A percentile compares a stretch with the other conserved stretches of the same genome.
Conservation (phyloP, 2,329 filamentous ascomycete species). For the Aureobasidium sp. region DNA sequence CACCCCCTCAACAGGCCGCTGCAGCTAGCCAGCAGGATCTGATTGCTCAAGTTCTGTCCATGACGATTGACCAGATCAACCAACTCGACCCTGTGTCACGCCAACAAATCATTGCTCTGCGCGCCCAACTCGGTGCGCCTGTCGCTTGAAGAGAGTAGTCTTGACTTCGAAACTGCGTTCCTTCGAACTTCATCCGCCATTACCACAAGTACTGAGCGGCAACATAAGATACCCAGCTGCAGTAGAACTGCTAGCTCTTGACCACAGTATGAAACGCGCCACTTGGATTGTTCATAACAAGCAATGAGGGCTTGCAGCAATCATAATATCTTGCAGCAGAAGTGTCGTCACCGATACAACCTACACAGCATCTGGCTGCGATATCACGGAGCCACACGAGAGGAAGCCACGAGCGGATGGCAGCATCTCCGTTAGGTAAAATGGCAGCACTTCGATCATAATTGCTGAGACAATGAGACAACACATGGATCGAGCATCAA, state of each 20-base stretch:
- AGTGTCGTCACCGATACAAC: not conserved
- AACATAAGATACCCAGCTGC: not conserved
- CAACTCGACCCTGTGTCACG: conserved; percentile 44
- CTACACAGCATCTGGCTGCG: not conserved
- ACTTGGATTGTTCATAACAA: not conserved
- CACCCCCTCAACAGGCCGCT: conserved; percentile 35
- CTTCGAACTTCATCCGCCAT: not conserved
- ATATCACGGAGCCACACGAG: not conserved
- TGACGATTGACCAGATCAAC: conserved; percentile 75
- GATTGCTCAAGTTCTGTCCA: conserved; percentile 71
- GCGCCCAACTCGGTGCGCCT: conserved; percentile 50
- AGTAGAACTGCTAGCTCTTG: not conserved
- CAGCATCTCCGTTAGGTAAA: not conserved
- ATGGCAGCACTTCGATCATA: not conserved
- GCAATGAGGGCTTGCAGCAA: not conserved
- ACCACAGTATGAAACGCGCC: not conserved
- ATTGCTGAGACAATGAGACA: not conserved
- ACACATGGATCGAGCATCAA: not conserved
- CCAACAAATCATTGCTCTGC: conserved; percentile 71
- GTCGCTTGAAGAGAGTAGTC: conserved; percentile 7
- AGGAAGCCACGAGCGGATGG: not conserved
- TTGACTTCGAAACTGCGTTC: not conserved
- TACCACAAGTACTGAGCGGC: not conserved
- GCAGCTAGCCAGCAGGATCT: conserved; percentile 60
- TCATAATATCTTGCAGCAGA: not conserved